phyloP scores from a whole-genome alignment of 2,329 filamentous ascomycete genomes.

The Aspergillus sp. region DNA sequence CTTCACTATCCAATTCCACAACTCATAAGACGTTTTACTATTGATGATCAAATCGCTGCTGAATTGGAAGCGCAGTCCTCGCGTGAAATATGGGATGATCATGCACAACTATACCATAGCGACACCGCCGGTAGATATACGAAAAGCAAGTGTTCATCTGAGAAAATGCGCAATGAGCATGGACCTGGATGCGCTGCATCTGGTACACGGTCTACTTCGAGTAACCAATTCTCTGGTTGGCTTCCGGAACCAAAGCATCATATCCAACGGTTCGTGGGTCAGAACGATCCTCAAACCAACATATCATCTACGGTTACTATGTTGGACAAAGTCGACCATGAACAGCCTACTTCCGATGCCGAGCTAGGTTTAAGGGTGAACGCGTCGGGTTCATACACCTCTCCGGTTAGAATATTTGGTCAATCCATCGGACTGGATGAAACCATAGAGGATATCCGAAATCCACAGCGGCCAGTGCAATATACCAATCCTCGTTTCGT shows the following conservation, averaged over 20 bases:
- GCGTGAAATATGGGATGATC: no score
- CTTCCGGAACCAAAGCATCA: slow-evolving; percentile 9
- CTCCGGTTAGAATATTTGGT: slow-evolving; percentile 10
- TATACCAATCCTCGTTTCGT: background rate
- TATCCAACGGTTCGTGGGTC: slow-evolving; percentile 4
- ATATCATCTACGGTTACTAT: background rate
- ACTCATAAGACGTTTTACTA: slow-evolving; percentile 13
- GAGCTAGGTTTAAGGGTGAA: background rate
- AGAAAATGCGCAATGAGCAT: background rate
- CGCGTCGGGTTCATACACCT: background rate
- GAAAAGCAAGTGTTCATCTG: background rate
- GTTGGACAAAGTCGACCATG: background rate
- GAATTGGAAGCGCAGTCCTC: slow-evolving; percentile 7
- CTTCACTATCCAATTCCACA: background rate
- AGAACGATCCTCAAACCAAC: background rate
- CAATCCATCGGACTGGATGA: slow-evolving; percentile 7
- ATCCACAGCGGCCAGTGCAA: background rate
- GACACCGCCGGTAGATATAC: background rate
- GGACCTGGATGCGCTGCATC: background rate
- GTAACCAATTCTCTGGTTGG: slow-evolving; percentile 8
- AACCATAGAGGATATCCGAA: background rate
- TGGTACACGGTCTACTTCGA: slow-evolving; percentile 5
- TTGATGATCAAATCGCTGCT: slow-evolving; percentile 22
- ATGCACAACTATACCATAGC: no score
- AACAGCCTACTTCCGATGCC: background rate